Evolutionary conservation across 345 rosid genomes (phyloP).

Genomic region (Citrus medica): DNA sequence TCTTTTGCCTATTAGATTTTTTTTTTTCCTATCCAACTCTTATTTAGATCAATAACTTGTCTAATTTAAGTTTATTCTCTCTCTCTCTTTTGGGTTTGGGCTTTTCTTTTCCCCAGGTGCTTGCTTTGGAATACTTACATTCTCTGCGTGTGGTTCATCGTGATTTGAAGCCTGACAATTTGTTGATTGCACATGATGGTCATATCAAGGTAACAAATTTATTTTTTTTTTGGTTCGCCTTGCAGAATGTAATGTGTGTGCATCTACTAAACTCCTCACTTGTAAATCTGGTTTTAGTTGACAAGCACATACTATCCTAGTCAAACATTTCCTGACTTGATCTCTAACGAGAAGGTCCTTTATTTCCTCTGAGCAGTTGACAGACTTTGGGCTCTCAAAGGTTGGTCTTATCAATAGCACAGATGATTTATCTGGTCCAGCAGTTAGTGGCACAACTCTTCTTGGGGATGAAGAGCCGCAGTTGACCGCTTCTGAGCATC

Average conservation of each 20-base stretch:
- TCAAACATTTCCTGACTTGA: background rate
- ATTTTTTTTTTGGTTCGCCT: background rate
- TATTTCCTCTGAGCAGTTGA: constrained; percentile 50
- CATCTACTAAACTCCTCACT: background rate
- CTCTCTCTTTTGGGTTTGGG: background rate
- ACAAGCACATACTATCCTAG: background rate
- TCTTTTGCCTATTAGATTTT: background rate
- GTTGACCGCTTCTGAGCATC: constrained; percentile 56
- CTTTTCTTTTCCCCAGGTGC: constrained; percentile 48
- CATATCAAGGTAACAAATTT: constrained; percentile 74
- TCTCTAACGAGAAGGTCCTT: background rate
- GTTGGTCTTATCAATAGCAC: constrained; percentile 99
- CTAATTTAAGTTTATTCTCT: background rate
- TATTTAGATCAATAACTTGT: background rate
- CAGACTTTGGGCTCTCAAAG: constrained; percentile 86
- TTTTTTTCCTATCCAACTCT: background rate
- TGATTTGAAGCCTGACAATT: constrained; percentile 98
- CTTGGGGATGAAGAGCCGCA: constrained; percentile 82
- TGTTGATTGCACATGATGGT: constrained; percentile 98
- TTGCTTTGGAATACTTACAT: constrained; percentile 95
- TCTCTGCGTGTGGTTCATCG: constrained; percentile 94
- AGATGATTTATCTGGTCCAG: constrained; percentile 95
- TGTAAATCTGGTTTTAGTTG: background rate
- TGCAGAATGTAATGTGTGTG: background rate
- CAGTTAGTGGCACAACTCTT: constrained; percentile 72